Evolutionary conservation across 2,329 filamentous ascomycete species (phyloP).

Genomic region (Aspergillus sp.): DNA sequence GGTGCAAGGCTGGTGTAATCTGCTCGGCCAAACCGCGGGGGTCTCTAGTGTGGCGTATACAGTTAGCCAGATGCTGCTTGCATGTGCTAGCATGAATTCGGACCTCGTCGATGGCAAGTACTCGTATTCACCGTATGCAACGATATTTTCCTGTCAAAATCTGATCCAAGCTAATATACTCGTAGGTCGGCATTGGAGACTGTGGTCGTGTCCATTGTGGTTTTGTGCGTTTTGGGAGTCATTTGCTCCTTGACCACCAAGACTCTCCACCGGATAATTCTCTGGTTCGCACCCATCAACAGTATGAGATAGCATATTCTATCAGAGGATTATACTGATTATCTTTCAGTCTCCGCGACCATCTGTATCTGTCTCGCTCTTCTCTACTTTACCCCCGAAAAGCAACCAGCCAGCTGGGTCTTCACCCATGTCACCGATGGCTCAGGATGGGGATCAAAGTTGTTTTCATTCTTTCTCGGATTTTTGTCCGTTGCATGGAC

Average conservation of each 20-base stretch:
- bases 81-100: constrained; percentile 59
- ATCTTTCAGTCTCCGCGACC: constrained; percentile 49
- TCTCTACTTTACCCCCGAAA: constrained; percentile 54
- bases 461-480: constrained; percentile 59
- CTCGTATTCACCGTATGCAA: constrained; percentile 52
- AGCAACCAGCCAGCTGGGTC: constrained; percentile 56
- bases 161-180: too few relatives aligned
- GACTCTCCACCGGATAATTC: constrained; percentile 54
- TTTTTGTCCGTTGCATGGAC: constrained; percentile 45
- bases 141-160: neutral
- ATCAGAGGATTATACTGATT: neutral
- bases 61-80: constrained; percentile 60
- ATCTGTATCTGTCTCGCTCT: constrained; percentile 57
- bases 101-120: constrained; percentile 46
- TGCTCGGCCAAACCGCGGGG: constrained; percentile 60
- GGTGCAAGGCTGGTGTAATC: constrained; percentile 65
- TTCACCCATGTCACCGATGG: constrained; percentile 58
- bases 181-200: constrained; percentile 54
- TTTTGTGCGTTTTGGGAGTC: constrained; percentile 52
- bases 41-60: constrained; percentile 61
- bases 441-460: constrained; percentile 58
- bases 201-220: constrained; percentile 52
- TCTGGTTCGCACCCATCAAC: constrained; percentile 65
- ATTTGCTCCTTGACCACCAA: constrained; percentile 62
- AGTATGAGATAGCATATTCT: constrained; percentile 32